Base-by-base conservation (phyloP, 805 yeast species). In the Spathaspora girioi region DNA sequence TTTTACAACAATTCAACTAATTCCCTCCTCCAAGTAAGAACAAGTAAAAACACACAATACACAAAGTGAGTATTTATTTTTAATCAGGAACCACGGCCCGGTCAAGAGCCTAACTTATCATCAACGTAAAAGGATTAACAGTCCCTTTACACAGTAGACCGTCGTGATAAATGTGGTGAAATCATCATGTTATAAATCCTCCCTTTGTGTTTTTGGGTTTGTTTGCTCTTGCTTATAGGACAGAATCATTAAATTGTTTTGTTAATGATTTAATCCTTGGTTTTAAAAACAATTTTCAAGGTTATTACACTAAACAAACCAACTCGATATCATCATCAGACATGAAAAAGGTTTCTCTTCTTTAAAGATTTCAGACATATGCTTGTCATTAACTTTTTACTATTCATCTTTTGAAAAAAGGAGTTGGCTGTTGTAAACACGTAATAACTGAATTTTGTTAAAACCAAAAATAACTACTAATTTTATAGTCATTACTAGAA, bases 381-480 rank as follows among this genome's bases (percentile, higher is more conserved):
- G 97, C 97, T 92, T 92, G 97, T 92, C 97, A 70, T 68, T 73
- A 42, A 46, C 76, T 71, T 77, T 81, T 81, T 79, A 80, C 76
- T 80, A 78, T 51, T 88, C 94, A 83, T 86, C 84, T 67, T 70
- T 69, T 84, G 81, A 20, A 50, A 42, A 23, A 23, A 23, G 3
- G 26, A 23, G 26, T 23, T 23, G 26, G 26, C n/a, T n/a, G n/a
- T 23, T 3, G 26, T 23, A 23, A 6, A 23, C 3, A 23, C 26
- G 44, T 42, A 14, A 15, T 29, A 40, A 12, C 7, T 42, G 18
- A 19, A 42, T 15, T 23, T 42, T 42, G 29, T 40, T 46, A 38
- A 38, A 32, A 45, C 10, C 47, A 17, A 45, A 18, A n/a, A 45
- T 27, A 20, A 38, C 29, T 38, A 50, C 32, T 15, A 35, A 11